Percentiles rank a stretch among this genome's conserved stretches.
phyloP scores from a whole-genome alignment of 371 early-diverging fungal genomes.

The Lichtheimia hyalospora region DNA sequence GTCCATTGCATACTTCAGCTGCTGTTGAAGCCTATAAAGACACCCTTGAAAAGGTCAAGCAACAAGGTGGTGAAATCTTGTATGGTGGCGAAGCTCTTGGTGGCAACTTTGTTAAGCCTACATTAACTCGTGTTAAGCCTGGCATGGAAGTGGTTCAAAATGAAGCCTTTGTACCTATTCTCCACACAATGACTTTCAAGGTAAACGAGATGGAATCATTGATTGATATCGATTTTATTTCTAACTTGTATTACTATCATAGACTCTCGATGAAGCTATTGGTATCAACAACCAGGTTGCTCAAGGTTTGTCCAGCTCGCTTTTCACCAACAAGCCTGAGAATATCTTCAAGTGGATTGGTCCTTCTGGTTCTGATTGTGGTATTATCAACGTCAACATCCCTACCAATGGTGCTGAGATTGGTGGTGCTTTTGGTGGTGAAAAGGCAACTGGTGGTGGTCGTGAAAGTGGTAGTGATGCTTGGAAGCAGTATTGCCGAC shows the following conservation, averaged over 20 bases:
- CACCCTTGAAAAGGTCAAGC: conserved; percentile 75
- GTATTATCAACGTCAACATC: conserved; percentile 96
- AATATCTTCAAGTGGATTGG: conserved; percentile 95
- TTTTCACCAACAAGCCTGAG: conserved; percentile 83
- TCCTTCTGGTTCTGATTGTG: conserved; percentile 93
- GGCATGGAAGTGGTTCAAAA: conserved; percentile 84
- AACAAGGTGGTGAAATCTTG: conserved; percentile 87
- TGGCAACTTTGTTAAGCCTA: conserved; percentile 96
- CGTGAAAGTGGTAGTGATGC: conserved; percentile 92
- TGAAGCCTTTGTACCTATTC: conserved; percentile 95
- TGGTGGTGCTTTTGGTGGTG: conserved; percentile 98
- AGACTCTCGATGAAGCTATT: conserved; percentile 87
- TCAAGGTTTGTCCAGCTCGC: conserved; percentile 88
- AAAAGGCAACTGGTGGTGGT: conserved; percentile 97
- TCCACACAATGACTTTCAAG: conserved; percentile 85
- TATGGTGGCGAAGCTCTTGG: conserved; percentile 80
- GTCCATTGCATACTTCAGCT: conserved; percentile 88
- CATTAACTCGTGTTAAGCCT: conserved; percentile 81
- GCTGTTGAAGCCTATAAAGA: conserved; percentile 79
- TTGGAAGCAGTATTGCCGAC: conserved; percentile 92
- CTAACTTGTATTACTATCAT: neutral
- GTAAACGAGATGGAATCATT: conserved; percentile 19
- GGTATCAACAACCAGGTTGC: conserved; percentile 86
- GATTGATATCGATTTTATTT: neutral
- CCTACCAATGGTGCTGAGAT: conserved; percentile 98